These are phyloP conservation scores for Botrytis paeoniae DNA, from an alignment of 2,329 filamentous ascomycete genomes.

Conservation along the genomic window DNA sequence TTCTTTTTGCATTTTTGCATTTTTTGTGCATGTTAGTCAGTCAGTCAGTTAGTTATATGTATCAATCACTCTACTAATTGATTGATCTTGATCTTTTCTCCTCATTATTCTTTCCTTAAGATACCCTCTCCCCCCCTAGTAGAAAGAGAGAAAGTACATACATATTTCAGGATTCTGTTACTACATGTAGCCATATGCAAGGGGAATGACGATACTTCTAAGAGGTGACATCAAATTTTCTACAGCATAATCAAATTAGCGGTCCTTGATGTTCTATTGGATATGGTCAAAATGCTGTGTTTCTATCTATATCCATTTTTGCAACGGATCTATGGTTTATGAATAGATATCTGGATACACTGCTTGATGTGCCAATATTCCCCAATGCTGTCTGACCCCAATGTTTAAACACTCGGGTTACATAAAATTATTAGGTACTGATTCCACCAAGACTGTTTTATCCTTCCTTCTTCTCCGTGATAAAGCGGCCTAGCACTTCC, in stretches of 20 bases:
- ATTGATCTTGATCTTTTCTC: neutral
- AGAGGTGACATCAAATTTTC: neutral
- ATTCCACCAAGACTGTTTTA: neutral
- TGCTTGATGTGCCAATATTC: neutral
- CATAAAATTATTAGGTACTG: neutral
- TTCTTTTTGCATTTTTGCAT: neutral
- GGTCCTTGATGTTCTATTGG: neutral
- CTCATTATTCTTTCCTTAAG: no score
- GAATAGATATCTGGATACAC: neutral
- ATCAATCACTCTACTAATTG: neutral
- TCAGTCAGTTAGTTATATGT: no score
- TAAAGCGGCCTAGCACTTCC: no score
- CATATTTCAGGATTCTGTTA: neutral
- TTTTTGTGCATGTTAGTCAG: no score
- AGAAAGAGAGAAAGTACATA: neutral
- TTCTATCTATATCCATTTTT: neutral
- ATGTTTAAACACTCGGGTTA: neutral
- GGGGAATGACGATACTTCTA: no score
- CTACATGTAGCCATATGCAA: neutral
- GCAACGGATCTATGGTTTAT: neutral
- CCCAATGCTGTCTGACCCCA: neutral
- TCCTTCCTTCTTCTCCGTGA: no score
- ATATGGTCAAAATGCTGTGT: neutral
- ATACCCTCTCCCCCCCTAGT: rapidly evolving
- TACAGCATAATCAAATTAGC: neutral